phyloP scores from a whole-genome alignment of 208 protist genomes.

The Acanthamoeba sp. region DNA sequence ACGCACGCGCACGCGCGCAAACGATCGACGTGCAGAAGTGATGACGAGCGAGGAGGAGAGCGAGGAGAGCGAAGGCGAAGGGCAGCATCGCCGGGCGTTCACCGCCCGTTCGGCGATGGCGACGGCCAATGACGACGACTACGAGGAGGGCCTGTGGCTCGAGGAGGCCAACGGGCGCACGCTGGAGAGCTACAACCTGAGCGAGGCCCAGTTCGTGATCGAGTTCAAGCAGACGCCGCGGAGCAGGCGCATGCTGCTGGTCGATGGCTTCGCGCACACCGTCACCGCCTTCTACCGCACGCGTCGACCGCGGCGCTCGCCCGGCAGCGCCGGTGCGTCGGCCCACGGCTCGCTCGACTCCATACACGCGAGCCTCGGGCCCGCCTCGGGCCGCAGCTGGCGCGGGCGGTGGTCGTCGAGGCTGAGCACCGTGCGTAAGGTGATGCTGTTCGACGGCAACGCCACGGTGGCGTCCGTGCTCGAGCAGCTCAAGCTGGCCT shows the following conservation, averaged over 20 bases:
- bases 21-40: background rate
- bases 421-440: background rate
- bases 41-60: constrained; percentile 10
- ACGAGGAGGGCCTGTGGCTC: constrained; percentile 33
- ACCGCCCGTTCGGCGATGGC: background rate
- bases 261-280: background rate
- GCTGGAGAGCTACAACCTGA: background rate
- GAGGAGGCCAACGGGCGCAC: constrained; percentile 18
- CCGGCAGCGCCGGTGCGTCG: background rate
- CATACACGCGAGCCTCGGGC: background rate
- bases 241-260: background rate
- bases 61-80: constrained; percentile 12
- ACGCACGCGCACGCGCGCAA: background rate
- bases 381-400: background rate
- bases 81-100: background rate
- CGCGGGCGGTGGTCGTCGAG: background rate
- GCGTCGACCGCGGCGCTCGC: background rate
- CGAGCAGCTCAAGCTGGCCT: constrained; percentile 17
- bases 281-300: background rate
- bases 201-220: background rate
- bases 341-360: background rate
- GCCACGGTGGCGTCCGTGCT: background rate
- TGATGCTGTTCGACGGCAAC: background rate
- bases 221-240: background rate
- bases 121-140: constrained; percentile 10